Conservation (phyloP, 768 basidiomycete genomes). For the Lentinula aciculospora region DNA sequence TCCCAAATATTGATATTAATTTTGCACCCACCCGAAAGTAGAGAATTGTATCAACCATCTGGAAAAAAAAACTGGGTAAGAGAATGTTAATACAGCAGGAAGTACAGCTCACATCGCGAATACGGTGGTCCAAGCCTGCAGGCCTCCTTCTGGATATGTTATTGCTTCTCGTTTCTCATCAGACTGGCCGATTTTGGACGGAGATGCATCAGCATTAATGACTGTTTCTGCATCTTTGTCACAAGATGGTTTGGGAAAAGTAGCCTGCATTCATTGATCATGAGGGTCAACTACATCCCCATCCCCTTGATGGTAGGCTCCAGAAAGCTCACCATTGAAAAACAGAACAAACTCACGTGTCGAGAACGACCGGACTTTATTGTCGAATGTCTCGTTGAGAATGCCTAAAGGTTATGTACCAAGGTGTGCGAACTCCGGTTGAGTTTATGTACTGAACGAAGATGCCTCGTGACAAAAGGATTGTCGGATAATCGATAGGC, state of each 20-base stretch:
- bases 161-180: not conserved
- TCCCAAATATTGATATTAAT: not conserved
- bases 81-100: not conserved
- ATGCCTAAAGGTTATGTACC: too few relatives aligned
- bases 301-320: too few relatives aligned
- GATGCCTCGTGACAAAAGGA: not conserved
- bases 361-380: not conserved
- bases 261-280: too few relatives aligned
- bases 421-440: not conserved
- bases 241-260: not conserved
- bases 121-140: not conserved
- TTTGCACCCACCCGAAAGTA: not conserved
- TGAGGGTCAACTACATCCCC: too few relatives aligned
- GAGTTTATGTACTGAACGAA: not conserved
- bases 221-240: not conserved
- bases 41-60: slow-evolving; percentile 2
- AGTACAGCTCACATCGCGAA: not conserved
- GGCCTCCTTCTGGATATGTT: slow-evolving; percentile 1
- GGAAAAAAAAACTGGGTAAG: not conserved
- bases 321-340: not conserved
- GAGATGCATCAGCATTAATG: not conserved
- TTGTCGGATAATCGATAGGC: not conserved
- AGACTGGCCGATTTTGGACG: not conserved
- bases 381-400: too few relatives aligned
- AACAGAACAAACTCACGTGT: not conserved